phyloP scores from a whole-genome alignment of 768 basidiomycete genomes.

The Suillus subluteus region DNA sequence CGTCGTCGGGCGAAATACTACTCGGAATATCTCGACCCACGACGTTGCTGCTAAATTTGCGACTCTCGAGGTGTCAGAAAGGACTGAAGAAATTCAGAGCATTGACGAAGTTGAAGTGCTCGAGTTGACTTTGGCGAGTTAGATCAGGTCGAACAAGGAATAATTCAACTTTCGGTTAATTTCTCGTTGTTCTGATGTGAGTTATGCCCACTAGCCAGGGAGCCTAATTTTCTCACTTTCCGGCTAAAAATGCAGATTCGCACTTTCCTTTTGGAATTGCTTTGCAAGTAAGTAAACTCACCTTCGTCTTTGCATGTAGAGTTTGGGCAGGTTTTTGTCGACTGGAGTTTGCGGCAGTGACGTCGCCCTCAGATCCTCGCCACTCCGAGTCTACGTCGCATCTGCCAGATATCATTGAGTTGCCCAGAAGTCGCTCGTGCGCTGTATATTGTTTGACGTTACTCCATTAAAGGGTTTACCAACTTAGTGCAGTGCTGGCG shows the following conservation, averaged over 20 bases:
- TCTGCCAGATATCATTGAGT: not conserved
- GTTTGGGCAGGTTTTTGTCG: not conserved
- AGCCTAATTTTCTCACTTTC: too few relatives aligned
- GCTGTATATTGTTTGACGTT: not conserved
- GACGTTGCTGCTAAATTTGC: too few relatives aligned
- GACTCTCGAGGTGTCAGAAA: too few relatives aligned
- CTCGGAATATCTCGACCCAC: too few relatives aligned
- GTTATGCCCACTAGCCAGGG: too few relatives aligned
- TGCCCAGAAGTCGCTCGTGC: not conserved
- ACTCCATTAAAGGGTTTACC: not conserved
- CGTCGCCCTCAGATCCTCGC: not conserved
- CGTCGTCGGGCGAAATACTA: too few relatives aligned
- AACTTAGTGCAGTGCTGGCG: not conserved
- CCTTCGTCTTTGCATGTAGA: not conserved
- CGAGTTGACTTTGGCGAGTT: too few relatives aligned
- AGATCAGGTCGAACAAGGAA: too few relatives aligned
- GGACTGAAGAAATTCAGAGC: too few relatives aligned
- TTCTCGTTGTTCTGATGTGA: too few relatives aligned
- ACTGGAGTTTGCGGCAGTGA: not conserved
- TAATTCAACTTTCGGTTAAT: too few relatives aligned
- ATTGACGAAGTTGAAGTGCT: too few relatives aligned
- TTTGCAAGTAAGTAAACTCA: not conserved
- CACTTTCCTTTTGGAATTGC: not conserved
- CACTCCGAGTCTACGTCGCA: not conserved
- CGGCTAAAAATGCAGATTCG: not conserved